Evolutionary conservation across 306 rosid genomes (phyloP).

Genomic region (Quercus gilva): DNA sequence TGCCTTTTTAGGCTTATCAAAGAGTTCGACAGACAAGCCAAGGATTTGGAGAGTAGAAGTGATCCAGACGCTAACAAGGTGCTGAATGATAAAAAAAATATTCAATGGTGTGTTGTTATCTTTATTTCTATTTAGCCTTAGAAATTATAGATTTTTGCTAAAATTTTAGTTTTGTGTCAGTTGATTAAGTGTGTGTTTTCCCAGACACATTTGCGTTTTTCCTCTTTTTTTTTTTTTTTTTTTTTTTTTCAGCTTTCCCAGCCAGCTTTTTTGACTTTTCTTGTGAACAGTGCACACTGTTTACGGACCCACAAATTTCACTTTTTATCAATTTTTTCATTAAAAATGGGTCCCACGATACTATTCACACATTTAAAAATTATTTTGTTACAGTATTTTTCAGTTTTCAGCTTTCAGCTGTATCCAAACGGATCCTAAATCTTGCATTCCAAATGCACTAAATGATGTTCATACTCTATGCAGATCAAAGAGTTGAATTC

Average conservation of each 20-base stretch:
- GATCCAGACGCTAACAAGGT: slow-evolving; percentile 65
- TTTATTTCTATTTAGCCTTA: neutral
- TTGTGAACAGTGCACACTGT: no score
- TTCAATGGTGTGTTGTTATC: slow-evolving; percentile 60
- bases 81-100: slow-evolving; percentile 75
- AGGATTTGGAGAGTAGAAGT: slow-evolving; percentile 59
- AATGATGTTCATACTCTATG: slow-evolving; percentile 30
- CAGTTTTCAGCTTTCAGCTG: no score
- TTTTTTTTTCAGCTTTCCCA: no score
- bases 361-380: no score
- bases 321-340: no score
- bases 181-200: no score
- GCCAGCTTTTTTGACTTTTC: no score
- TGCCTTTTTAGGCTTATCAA: slow-evolving; percentile 70
- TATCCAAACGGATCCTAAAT: neutral
- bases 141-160: neutral
- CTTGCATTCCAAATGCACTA: slow-evolving; percentile 3
- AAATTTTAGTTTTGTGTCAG: neutral
- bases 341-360: no score
- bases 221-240: no score
- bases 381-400: no score
- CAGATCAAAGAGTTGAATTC: slow-evolving; percentile 98
- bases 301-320: no score
- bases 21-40: slow-evolving; percentile 80
- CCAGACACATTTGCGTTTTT: no score